Percentiles rank a stretch among this genome's conserved stretches.
Conservation (phyloP, 305 asterid species). For the Solanum aculeatissimum region DNA sequence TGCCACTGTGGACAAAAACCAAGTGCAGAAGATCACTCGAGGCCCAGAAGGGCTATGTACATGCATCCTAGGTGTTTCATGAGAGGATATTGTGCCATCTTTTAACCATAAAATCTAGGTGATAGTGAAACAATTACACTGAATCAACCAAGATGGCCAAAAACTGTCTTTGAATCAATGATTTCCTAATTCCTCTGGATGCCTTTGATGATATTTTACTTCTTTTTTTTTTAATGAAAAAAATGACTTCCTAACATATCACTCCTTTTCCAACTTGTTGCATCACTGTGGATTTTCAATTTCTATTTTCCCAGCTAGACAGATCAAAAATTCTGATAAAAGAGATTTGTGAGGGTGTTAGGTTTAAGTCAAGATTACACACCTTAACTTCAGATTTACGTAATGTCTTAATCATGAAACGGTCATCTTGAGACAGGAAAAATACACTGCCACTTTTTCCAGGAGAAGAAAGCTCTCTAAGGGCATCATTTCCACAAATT, state of each 20-base stretch:
- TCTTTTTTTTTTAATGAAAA: background rate
- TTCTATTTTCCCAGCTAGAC: background rate
- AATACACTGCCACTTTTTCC: constrained; percentile 99
- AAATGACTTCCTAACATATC: background rate
- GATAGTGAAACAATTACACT: background rate
- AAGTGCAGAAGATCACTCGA: background rate
- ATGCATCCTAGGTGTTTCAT: background rate
- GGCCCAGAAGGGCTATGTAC: background rate
- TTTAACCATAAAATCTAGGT: background rate
- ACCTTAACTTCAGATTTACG: constrained; percentile 98
- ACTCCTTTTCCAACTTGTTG: background rate
- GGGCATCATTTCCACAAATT: constrained; percentile 93
- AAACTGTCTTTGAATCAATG: background rate
- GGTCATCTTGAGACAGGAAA: constrained; percentile 94
- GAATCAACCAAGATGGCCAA: background rate
- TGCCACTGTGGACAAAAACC: background rate
- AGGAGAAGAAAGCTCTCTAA: constrained; percentile 96
- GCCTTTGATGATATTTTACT: background rate
- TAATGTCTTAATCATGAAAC: constrained; percentile 94
- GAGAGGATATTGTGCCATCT: background rate
- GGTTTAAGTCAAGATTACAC: constrained; percentile 9
- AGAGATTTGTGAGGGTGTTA: background rate
- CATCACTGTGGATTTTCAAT: background rate
- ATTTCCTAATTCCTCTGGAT: background rate
- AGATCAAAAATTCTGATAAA: background rate